Conservation (phyloP, 768 basidiomycete genomes). For the Tylopilus felleus region DNA sequence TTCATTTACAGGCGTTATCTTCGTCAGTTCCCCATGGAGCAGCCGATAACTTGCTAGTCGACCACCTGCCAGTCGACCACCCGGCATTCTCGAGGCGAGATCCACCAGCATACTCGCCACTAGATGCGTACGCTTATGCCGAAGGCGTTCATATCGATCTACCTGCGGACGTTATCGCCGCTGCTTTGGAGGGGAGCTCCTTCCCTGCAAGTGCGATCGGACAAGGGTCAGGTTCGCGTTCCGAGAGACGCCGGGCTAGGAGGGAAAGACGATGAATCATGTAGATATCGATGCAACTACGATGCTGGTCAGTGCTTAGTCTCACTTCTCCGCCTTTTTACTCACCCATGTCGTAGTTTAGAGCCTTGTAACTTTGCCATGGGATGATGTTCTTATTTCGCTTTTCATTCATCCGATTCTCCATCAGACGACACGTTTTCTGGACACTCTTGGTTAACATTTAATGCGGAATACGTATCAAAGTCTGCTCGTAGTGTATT, state of each 20-base stretch:
- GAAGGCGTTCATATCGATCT: constrained; percentile 93
- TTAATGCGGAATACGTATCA: constrained; percentile 27
- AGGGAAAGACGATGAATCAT: constrained; percentile 37
- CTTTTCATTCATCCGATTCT: constrained; percentile 20
- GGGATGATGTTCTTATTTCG: constrained; percentile 24
- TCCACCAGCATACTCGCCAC: constrained; percentile 86
- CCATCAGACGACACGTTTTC: constrained; percentile 17
- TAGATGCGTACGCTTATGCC: constrained; percentile 78
- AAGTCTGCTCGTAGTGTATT: constrained; percentile 15
- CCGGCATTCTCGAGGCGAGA: constrained; percentile 51
- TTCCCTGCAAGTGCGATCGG: constrained; percentile 60
- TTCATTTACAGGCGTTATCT: constrained; percentile 65
- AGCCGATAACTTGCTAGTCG: constrained; percentile 29
- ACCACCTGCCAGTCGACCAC: constrained; percentile 24
- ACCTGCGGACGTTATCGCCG: constrained; percentile 88
- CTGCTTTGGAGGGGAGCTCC: constrained; percentile 74
- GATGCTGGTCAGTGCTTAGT: constrained; percentile 15
- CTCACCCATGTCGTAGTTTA: constrained; percentile 17
- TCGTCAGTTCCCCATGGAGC: constrained; percentile 15
- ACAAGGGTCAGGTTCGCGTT: constrained; percentile 42
- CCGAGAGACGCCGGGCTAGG: constrained; percentile 60
- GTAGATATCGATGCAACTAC: background rate
- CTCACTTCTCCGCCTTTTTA: background rate
- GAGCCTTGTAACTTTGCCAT: constrained; percentile 18
- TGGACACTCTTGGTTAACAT: constrained; percentile 22